Base-by-base conservation (phyloP, 163 green algal species). In the Picocystis sp. region DNA sequence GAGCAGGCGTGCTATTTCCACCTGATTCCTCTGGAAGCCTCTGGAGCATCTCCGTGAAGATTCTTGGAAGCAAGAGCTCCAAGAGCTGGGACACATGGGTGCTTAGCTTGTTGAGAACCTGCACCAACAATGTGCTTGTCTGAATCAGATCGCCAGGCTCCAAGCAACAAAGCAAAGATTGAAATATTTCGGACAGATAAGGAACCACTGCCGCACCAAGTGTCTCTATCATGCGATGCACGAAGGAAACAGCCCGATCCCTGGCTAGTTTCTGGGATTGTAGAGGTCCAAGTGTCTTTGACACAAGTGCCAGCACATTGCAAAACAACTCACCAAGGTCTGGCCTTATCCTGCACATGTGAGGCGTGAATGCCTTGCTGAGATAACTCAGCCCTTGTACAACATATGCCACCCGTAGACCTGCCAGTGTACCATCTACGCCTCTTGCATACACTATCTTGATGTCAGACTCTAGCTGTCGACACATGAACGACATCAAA, bases 181-280 rank as follows among this genome's bases (percentile, higher is more conserved):
- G 58, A 38, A 91, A 61, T 3, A 74, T 66, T 2, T 64, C 23
- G 1, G 80, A 77, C 54, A 93, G 66, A 53, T 70, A 75, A 1
- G 74, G 76, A 63, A 92, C 62, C 45, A 80, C 53, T 14, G 47
- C 60, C 2, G 52, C 13, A n/a, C 72, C 69, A 35, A 92, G 65
- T 48, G 65, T 77, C 63, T 93, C 83, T 41, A 93, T 78, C 66
- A 92, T 66, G 22, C 84, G 72, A 71, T 94, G 83, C 25, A 92
- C 50, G 25, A 83, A 79, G n/a, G 64, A 76, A 29, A 91, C 81
- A 66, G 89, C 81, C 45, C 82, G 73, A 3, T 57, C 62, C 2
- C 81, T 70, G 38, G 92, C 69, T 52, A 68, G 52, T 60, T 74
- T 79, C 61, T 76, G 65, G 44, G 44, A 24, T 6, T 77, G 72